These are phyloP conservation scores for Biscutella auriculata DNA, from an alignment of 441 rosid species.

Conservation along the genomic window DNA sequence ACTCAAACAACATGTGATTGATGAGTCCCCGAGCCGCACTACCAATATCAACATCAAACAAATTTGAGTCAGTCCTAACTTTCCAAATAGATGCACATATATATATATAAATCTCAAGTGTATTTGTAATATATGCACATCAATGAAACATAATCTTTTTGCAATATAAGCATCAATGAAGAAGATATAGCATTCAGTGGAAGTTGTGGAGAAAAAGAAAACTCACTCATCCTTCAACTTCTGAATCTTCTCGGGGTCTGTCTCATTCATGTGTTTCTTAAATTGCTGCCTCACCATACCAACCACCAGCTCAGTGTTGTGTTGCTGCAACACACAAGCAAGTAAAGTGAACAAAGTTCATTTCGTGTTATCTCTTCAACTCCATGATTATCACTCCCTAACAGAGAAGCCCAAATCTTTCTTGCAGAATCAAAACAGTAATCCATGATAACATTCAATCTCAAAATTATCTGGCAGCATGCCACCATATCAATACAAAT, in stretches of 20 bases:
- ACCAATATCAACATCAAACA: constrained; percentile 19
- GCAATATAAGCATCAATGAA: neutral
- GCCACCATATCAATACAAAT: neutral
- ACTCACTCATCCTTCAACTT: constrained; percentile 90
- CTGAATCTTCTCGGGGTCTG: constrained; percentile 81
- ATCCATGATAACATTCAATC: neutral
- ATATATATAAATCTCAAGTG: neutral
- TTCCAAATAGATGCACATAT: neutral
- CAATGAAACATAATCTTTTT: neutral
- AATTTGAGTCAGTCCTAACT: neutral
- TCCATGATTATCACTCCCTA: neutral
- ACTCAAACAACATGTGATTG: constrained; percentile 76
- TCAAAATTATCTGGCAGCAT: neutral
- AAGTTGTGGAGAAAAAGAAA: neutral
- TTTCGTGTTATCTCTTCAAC: neutral
- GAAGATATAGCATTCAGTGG: neutral
- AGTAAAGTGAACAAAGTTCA: constrained; percentile 3
- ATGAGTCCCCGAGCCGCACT: constrained; percentile 96
- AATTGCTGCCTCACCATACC: constrained; percentile 84
- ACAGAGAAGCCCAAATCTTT: neutral
- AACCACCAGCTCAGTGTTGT: constrained; percentile 68
- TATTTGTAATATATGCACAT: neutral
- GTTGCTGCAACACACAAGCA: constrained; percentile 45
- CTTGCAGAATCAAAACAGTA: neutral
- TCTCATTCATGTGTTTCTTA: constrained; percentile 69